Base-by-base conservation (phyloP, 2,329 filamentous ascomycete genomes). In the Apiospora hydei region DNA sequence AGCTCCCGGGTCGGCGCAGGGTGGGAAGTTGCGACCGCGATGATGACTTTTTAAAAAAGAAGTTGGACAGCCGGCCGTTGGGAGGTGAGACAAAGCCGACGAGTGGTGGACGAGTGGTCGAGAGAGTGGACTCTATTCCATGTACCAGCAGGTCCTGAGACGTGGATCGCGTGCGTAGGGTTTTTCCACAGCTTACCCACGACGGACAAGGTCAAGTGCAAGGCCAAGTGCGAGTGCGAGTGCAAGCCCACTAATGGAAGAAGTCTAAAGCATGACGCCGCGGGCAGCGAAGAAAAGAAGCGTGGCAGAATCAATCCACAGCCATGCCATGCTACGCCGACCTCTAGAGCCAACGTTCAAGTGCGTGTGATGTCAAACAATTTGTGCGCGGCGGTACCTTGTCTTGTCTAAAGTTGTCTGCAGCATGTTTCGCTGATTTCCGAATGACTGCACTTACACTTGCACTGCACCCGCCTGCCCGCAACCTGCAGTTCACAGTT, bases 111-210 rank as follows among this genome's bases (percentile, higher is more conserved):
- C 26, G 26, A 30, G 26, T 30, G 26, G 26, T 30, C 2, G 53
- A 38, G 46, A 49, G 18, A 13, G 57, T 64, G 57, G 34, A 41
- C 57, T 64, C 30, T 5, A 14, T 30, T 53, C 24, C 13, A 38
- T 57, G 13, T 30, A 57, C 51, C 51, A 26, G 49, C 26, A 34
- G 26, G 30, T 41, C 57, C 34, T 41, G 57, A 64, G 57, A 64
- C 57, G 34, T 38, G 57, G 57, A 64, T 41, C 57, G 57, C 57
- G 57, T 64, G 57, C 57, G 34, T 41, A 41, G 57, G 57, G 34
- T 64, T 64, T 64, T 64, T 41, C 57, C 57, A 64, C 51, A 61
- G 30, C 30, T 61, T 61, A 61, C 53, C 53, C 53, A 61, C 53
- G 53, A 61, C n/a, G 41, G 41, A 43, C 53, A 61, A 61, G 53